Evolutionary conservation across 208 protist species (phyloP).

Genomic region (Borovskyia barvae): DNA sequence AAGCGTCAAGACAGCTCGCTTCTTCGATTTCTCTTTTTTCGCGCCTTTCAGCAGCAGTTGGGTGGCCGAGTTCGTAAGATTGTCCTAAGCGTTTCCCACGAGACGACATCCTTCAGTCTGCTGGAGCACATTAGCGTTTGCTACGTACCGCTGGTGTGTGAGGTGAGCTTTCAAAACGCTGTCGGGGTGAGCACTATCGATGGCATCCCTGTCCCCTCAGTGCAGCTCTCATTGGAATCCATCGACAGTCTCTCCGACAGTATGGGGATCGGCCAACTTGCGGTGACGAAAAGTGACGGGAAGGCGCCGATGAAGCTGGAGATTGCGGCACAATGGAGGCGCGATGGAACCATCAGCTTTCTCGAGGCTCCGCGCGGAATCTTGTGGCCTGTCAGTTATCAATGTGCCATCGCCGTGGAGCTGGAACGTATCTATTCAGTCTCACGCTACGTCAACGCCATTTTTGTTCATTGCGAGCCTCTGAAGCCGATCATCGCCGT

Average conservation of each 20-base stretch:
- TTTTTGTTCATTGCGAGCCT: slow-evolving; percentile 82
- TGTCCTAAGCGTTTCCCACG: slow-evolving; percentile 64
- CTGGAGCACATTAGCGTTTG: slow-evolving; percentile 82
- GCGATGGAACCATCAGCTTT: slow-evolving; percentile 53
- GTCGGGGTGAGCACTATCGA: slow-evolving; percentile 78
- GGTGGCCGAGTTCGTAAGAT: slow-evolving; percentile 74
- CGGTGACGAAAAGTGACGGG: slow-evolving; percentile 16
- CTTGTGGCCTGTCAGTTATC: slow-evolving; percentile 76
- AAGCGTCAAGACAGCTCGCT: slow-evolving; percentile 61
- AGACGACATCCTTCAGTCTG: slow-evolving; percentile 66
- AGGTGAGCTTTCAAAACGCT: slow-evolving; percentile 76
- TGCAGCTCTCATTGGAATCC: slow-evolving; percentile 54
- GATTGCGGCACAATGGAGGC: slow-evolving; percentile 71
- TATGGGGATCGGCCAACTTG: slow-evolving; percentile 64
- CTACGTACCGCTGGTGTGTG: slow-evolving; percentile 71
- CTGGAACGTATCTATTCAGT: slow-evolving; percentile 70
- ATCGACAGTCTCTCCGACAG: slow-evolving; percentile 35
- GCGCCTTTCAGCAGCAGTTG: slow-evolving; percentile 56
- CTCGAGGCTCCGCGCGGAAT: slow-evolving; percentile 65
- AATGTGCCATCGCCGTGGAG: slow-evolving; percentile 66
- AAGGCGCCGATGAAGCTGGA: slow-evolving; percentile 36
- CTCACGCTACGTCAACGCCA: slow-evolving; percentile 82
- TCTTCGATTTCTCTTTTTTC: slow-evolving; percentile 82
- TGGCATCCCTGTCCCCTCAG: slow-evolving; percentile 55
- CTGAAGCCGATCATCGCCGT: slow-evolving; percentile 77